These are phyloP conservation scores for Alternaria tenuissima DNA, from an alignment of 2,329 filamentous ascomycete genomes.

Conservation along the genomic window DNA sequence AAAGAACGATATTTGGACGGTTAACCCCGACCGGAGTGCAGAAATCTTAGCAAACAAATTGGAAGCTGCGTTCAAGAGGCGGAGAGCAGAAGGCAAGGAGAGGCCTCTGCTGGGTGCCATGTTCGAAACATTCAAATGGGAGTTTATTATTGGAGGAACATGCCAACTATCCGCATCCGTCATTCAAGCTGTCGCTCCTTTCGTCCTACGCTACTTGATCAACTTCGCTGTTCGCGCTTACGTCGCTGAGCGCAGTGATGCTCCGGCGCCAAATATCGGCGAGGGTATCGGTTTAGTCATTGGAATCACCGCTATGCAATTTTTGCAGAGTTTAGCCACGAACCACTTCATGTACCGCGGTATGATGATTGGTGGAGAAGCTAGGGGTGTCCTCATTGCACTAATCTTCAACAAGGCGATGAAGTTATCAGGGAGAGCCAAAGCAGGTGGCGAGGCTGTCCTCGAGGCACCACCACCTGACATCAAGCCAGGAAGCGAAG, in stretches of 20 bases:
- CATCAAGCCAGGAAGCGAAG: slow-evolving; percentile 58
- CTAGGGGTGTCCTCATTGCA: slow-evolving; percentile 81
- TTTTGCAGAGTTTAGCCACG: slow-evolving; percentile 78
- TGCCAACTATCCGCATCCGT: slow-evolving; percentile 78
- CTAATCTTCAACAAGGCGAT: slow-evolving; percentile 93
- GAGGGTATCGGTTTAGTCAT: slow-evolving; percentile 83
- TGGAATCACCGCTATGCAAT: slow-evolving; percentile 86
- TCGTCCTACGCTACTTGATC: slow-evolving; percentile 85
- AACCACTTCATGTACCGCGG: slow-evolving; percentile 94
- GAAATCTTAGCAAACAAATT: slow-evolving; percentile 73
- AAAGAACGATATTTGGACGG: slow-evolving; percentile 83
- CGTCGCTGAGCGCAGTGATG: slow-evolving; percentile 62
- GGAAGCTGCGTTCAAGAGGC: slow-evolving; percentile 71
- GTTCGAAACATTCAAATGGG: slow-evolving; percentile 83
- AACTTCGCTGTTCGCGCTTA: slow-evolving; percentile 84
- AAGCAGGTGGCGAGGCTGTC: slow-evolving; percentile 73
- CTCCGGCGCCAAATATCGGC: slow-evolving; percentile 72
- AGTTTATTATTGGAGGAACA: slow-evolving; percentile 85
- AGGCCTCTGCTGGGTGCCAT: slow-evolving; percentile 81
- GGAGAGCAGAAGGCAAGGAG: slow-evolving; percentile 71
- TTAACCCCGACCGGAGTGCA: slow-evolving; percentile 82
- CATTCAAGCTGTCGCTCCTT: slow-evolving; percentile 81
- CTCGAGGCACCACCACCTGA: slow-evolving; percentile 52
- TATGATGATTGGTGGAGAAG: slow-evolving; percentile 89
- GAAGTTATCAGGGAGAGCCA: slow-evolving; percentile 85